Conservation (phyloP, 177 flowering plant species). For the Vitis hybrid region DNA sequence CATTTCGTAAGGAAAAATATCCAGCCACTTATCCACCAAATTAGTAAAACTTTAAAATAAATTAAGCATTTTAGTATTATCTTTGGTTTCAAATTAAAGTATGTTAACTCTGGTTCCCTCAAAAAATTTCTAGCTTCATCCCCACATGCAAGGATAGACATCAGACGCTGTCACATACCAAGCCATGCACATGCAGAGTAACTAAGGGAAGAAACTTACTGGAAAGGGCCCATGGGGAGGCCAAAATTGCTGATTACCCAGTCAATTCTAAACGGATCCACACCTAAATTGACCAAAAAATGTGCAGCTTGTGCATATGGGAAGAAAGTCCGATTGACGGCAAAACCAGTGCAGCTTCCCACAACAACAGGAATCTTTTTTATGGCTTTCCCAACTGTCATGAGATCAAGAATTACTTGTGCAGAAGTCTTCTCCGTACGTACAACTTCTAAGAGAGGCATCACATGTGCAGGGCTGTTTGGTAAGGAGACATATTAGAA, state of each 20-base stretch:
- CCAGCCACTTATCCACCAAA: too few species aligned
- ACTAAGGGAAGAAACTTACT: constrained; percentile 52
- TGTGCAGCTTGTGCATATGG: constrained; percentile 85
- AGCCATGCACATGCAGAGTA: constrained; percentile 1
- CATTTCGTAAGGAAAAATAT: too few species aligned
- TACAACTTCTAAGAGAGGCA: constrained; percentile 95
- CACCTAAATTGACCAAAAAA: constrained; percentile 69
- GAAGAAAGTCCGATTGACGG: constrained; percentile 91
- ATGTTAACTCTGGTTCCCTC: too few species aligned
- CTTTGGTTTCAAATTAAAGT: too few species aligned
- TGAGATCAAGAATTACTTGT: constrained; percentile 91
- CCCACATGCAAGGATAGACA: too few species aligned
- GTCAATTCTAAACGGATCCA: constrained; percentile 88
- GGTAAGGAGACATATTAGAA: constrained; percentile 18
- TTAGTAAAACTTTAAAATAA: too few species aligned
- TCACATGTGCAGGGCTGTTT: constrained; percentile 94
- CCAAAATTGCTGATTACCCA: constrained; percentile 76
- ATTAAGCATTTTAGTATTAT: too few species aligned
- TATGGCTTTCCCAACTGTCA: constrained; percentile 82
- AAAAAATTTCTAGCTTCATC: too few species aligned
- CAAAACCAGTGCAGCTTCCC: constrained; percentile 96
- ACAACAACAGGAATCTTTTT: constrained; percentile 95
- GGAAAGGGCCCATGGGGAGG: constrained; percentile 95
- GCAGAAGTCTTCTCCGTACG: constrained; percentile 86
- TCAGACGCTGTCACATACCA: neutral